Evolutionary conservation across 176 grass and related monocot species (phyloP), one percentile per base, ranked within the genome.

Genomic region (Oryza coarctata): DNA sequence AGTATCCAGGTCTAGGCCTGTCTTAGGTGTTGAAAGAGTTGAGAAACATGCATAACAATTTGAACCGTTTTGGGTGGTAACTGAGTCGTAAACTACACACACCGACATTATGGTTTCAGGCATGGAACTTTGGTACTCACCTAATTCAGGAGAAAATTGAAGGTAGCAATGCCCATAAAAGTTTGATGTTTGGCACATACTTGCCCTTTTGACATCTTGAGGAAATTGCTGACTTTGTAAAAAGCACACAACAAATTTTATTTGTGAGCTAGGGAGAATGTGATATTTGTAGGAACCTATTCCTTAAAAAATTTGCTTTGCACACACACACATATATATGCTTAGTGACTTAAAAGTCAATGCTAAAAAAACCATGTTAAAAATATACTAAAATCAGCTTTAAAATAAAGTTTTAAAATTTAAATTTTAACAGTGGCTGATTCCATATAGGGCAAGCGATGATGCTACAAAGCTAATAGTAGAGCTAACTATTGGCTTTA

Each of bases 111-210:
- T 25, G 12, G 22, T 70, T 70, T 5, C 68, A 70, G 23, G 36
- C 22, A 26, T 43, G n/a, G 12, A 8, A 12, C 29, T 49, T 4
- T 52, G 71, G 28, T 32, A 74, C 26, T 84, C 64, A 41, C 73
- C 82, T 34, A 77, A 85, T 55, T 9, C 74, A 45, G 35, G 13
- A 74, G n/a, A 61, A 62, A 77, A 3, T 15, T 45, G 25, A 50
- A 2, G 55, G 18, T 31, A 73, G 7, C 20, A 5, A 15, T 66
- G 9, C 41, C 12, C 17, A 44, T 7, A 17, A 41, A 40, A 76
- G 32, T n/a, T 58, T 47, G 34, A 45, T 44, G 74, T 70, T 49
- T 41, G 41, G n/a, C 30, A 27, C 14, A 7, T 14, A 38, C 61
- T 28, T 36, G 15, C 14, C 11, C 63, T 12, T 55, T 76, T 76